Conservation (phyloP, 2,329 filamentous ascomycete species). For the Cladobotryum protrusum region DNA sequence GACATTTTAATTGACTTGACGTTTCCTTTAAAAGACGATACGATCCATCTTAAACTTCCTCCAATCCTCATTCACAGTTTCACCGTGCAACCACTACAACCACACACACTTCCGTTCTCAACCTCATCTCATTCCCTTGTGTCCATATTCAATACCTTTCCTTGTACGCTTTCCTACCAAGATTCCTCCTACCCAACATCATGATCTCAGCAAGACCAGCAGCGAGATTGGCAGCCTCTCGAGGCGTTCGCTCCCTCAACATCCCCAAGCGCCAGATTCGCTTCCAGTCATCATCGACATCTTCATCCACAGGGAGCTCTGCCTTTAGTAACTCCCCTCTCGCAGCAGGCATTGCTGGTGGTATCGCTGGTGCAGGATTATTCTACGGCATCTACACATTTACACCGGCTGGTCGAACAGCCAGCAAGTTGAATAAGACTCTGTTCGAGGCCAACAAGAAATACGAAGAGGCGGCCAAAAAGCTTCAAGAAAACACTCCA, state of each 20-base stretch:
- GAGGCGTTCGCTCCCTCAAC: not conserved
- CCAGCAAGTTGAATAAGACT: slow-evolving; percentile 39
- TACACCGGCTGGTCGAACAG: slow-evolving; percentile 37
- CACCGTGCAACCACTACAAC: no score
- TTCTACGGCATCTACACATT: slow-evolving; percentile 40
- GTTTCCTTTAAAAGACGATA: no score
- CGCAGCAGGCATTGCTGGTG: slow-evolving; percentile 37
- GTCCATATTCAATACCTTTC: no score
- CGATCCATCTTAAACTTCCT: no score
- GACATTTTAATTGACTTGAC: no score
- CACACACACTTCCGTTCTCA: no score
- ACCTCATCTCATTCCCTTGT: no score
- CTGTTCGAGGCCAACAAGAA: slow-evolving; percentile 52
- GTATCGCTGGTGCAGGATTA: slow-evolving; percentile 35
- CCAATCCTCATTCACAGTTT: no score
- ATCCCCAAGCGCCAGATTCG: slow-evolving; percentile 5
- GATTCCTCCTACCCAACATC: no score
- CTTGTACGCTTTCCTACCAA: no score
- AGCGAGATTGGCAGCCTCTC: slow-evolving; percentile 2
- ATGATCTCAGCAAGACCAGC: slow-evolving; percentile 10
- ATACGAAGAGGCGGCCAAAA: slow-evolving; percentile 53
- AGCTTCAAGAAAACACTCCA: slow-evolving; percentile 56
- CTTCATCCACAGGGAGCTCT: not conserved
- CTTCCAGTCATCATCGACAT: slow-evolving; percentile 7
- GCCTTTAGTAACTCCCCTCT: slow-evolving; percentile 25